Conservation (phyloP, 2,329 filamentous ascomycete genomes). For the Cercospora brassicicola region DNA sequence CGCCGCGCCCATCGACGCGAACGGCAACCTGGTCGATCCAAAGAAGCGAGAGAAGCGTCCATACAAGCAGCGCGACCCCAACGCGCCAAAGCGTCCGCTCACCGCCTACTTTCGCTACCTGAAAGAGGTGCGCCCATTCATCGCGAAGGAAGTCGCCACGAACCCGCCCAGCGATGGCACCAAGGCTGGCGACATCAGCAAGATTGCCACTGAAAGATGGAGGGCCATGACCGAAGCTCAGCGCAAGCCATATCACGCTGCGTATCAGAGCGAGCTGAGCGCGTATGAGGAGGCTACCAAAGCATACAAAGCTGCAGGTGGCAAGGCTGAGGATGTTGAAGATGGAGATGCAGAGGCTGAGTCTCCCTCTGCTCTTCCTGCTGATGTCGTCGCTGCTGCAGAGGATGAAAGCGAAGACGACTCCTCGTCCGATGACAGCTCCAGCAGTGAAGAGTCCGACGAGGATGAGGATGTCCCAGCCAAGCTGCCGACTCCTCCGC, state of each 20-base stretch:
- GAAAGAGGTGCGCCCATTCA: slow-evolving; percentile 79
- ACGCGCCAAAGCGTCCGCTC: slow-evolving; percentile 88
- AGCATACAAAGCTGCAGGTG: slow-evolving; percentile 57
- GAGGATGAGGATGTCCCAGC: slow-evolving; percentile 27
- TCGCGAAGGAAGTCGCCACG: slow-evolving; percentile 64
- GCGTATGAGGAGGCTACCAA: slow-evolving; percentile 57
- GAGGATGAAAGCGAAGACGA: slow-evolving; percentile 25
- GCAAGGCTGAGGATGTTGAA: slow-evolving; percentile 31
- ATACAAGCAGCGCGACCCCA: slow-evolving; percentile 69
- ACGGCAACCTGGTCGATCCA: slow-evolving; percentile 21
- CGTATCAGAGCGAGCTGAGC: slow-evolving; percentile 59
- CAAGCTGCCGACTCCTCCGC: slow-evolving; percentile 39
- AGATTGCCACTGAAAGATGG: slow-evolving; percentile 86
- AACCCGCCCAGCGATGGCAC: slow-evolving; percentile 58
- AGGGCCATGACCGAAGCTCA: slow-evolving; percentile 70
- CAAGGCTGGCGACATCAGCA: slow-evolving; percentile 81
- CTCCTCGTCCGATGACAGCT: slow-evolving; percentile 21
- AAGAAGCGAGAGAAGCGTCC: slow-evolving; percentile 38
- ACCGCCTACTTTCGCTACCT: slow-evolving; percentile 96
- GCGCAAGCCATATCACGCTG: slow-evolving; percentile 65
- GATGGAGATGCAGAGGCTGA: slow-evolving; percentile 30
- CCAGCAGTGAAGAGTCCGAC: slow-evolving; percentile 31
- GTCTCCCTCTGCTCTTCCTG: slow-evolving; percentile 11
- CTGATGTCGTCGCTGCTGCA: slow-evolving; percentile 27
- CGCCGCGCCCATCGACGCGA: slow-evolving; percentile 7